Conservation (phyloP, 768 basidiomycete species). For the Mycena amicta region DNA sequence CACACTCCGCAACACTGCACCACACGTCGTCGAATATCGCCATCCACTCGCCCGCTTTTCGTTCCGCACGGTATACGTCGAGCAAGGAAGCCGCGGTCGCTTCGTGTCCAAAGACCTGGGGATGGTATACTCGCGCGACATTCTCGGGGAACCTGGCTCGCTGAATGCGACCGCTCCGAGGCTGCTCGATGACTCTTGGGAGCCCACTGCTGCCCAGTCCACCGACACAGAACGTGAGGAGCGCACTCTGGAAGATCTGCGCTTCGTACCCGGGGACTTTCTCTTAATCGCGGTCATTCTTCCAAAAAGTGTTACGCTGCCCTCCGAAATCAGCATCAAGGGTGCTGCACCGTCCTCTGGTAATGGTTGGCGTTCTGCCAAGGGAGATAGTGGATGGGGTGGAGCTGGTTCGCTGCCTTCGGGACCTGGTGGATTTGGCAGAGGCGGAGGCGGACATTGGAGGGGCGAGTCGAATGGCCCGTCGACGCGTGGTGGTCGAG, state of each 20-base stretch:
- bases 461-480: constrained; percentile 65
- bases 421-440: constrained; percentile 37
- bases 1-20: constrained; percentile 72
- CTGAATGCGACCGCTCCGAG: constrained; percentile 59
- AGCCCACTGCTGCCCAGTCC: constrained; percentile 28
- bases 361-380: constrained; percentile 35
- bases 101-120: constrained; percentile 81
- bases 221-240: constrained; percentile 60
- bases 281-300: constrained; percentile 74
- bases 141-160: constrained; percentile 77
- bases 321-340: constrained; percentile 57
- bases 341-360: constrained; percentile 33
- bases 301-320: constrained; percentile 63
- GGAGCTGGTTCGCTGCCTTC: constrained; percentile 36
- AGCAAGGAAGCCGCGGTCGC: constrained; percentile 69
- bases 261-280: constrained; percentile 82
- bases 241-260: constrained; percentile 75
- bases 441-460: constrained; percentile 70
- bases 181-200: constrained; percentile 55
- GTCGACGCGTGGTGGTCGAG: constrained; percentile 46
- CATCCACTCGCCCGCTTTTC: constrained; percentile 83
- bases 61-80: constrained; percentile 80
- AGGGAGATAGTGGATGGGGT: constrained; percentile 17
- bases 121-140: constrained; percentile 80
- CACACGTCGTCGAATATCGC: constrained; percentile 69